These are phyloP conservation scores for Coemansia javaensis DNA, from an alignment of 192 early-diverging fungal species.

Conservation along the genomic window DNA sequence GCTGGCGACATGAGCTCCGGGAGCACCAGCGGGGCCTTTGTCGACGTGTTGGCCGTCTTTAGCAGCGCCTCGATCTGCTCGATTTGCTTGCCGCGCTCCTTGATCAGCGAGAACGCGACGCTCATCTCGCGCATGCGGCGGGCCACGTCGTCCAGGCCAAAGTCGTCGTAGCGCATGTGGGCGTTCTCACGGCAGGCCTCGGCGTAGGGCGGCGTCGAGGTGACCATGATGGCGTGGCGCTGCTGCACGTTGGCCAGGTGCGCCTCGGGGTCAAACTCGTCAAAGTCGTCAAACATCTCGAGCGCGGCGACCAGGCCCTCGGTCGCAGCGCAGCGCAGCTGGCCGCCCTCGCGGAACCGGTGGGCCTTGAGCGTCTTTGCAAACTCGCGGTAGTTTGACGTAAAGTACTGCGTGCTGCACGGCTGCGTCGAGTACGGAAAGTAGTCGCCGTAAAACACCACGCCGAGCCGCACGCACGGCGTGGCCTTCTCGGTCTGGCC, in stretches of 20 bases:
- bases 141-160: constrained; percentile 34
- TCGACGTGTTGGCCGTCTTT: constrained; percentile 30
- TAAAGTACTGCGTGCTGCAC: constrained; percentile 49
- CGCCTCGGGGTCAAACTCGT: constrained; percentile 43
- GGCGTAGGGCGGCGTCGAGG: constrained; percentile 40
- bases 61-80: constrained; percentile 36
- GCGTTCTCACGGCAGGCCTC: constrained; percentile 42
- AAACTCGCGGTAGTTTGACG: constrained; percentile 51
- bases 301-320: constrained; percentile 47
- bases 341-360: constrained; percentile 40
- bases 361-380: constrained; percentile 44
- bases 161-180: constrained; percentile 45
- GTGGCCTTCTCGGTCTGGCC: constrained; percentile 36
- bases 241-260: constrained; percentile 40
- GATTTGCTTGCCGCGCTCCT: constrained; percentile 38
- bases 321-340: constrained; percentile 40
- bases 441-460: constrained; percentile 51
- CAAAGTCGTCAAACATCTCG: constrained; percentile 52
- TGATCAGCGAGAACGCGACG: constrained; percentile 46
- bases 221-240: constrained; percentile 40
- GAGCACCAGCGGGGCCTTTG: constrained; percentile 26
- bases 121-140: constrained; percentile 45
- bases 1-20: constrained; percentile 36
- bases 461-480: constrained; percentile 46
- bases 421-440: constrained; percentile 44